Percentiles rank a stretch among this genome's conserved stretches.
Conservation (phyloP, 2,329 filamentous ascomycete genomes). For the Alternaria sp. region DNA sequence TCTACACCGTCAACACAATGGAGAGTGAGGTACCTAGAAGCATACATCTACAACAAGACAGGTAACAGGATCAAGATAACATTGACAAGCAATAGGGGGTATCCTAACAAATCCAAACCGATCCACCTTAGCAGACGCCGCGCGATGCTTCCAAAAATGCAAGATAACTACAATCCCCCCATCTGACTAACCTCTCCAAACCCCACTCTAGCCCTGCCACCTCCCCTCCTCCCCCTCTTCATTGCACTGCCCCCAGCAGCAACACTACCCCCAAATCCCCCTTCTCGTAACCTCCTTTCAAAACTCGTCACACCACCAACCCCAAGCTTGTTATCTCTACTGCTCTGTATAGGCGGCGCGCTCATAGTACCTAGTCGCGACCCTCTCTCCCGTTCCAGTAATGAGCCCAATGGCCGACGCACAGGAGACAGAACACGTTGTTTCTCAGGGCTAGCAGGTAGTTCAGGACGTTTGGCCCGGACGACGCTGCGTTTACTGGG, state of each 20-base stretch:
- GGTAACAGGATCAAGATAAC: background rate
- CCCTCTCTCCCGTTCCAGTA: constrained; percentile 6
- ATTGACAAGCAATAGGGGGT: constrained; percentile 8
- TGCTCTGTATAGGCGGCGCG: constrained; percentile 38
- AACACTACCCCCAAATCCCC: constrained; percentile 37
- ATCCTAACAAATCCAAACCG: constrained; percentile 9
- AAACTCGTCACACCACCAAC: constrained; percentile 43
- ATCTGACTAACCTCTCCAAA: constrained; percentile 19
- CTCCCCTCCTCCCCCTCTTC: background rate
- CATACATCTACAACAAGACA: background rate
- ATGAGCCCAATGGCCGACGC: constrained; percentile 1
- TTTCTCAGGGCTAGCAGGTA: constrained; percentile 40
- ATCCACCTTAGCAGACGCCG: background rate
- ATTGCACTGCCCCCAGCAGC: constrained; percentile 10
- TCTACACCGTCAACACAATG: background rate
- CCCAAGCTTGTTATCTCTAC: background rate
- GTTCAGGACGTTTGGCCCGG: constrained; percentile 43
- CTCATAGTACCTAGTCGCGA: constrained; percentile 35
- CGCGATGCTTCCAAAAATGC: background rate
- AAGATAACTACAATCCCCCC: constrained; percentile 1
- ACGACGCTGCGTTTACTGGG: constrained; percentile 54
- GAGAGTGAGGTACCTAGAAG: background rate
- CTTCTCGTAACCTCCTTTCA: constrained; percentile 40
- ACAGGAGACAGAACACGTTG: constrained; percentile 12
- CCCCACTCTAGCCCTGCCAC: constrained; percentile 5